A percentile compares a stretch with the other conserved stretches of the same genome.
phyloP scores from a whole-genome alignment of 2,329 filamentous ascomycete genomes.

The Zasmidium cellare region DNA sequence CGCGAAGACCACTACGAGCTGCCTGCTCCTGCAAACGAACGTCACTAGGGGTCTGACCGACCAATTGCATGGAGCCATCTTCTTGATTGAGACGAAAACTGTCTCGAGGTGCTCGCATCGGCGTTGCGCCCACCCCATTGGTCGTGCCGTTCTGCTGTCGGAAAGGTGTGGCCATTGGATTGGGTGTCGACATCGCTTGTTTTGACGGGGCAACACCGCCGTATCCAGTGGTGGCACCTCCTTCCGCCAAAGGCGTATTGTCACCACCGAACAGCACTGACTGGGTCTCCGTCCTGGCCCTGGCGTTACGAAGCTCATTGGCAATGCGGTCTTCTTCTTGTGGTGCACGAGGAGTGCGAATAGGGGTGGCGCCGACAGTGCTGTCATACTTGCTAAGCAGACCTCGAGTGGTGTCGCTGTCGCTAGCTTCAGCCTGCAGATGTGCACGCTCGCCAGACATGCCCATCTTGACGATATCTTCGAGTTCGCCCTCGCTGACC shows the following conservation, averaged over 20 bases:
- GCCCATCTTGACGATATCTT: conserved; percentile 99
- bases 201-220: conserved; percentile 79
- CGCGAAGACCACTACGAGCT: conserved; percentile 66
- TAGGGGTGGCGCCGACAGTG: conserved; percentile 78
- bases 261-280: conserved; percentile 92
- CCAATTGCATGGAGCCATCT: conserved; percentile 64
- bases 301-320: conserved; percentile 93
- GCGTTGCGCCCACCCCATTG: conserved; percentile 69
- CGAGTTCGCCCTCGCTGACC: conserved; percentile 87
- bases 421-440: conserved; percentile 70
- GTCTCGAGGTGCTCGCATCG: conserved; percentile 84
- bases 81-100: conserved; percentile 79
- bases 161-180: conserved; percentile 89
- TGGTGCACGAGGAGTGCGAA: conserved; percentile 86
- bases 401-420: conserved; percentile 81
- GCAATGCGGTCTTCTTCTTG: conserved; percentile 93
- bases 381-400: conserved; percentile 84
- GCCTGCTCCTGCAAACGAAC: conserved; percentile 70
- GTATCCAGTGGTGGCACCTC: conserved; percentile 79
- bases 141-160: conserved; percentile 51
- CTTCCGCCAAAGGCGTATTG: conserved; percentile 85
- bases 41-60: conserved; percentile 75
- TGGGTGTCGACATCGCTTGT: conserved; percentile 84
- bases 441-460: conserved; percentile 87
- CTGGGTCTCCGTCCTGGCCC: conserved; percentile 87